Evolutionary conservation across 2,329 filamentous ascomycete genomes (phyloP).

Genomic region (Aspergillus niger): DNA sequence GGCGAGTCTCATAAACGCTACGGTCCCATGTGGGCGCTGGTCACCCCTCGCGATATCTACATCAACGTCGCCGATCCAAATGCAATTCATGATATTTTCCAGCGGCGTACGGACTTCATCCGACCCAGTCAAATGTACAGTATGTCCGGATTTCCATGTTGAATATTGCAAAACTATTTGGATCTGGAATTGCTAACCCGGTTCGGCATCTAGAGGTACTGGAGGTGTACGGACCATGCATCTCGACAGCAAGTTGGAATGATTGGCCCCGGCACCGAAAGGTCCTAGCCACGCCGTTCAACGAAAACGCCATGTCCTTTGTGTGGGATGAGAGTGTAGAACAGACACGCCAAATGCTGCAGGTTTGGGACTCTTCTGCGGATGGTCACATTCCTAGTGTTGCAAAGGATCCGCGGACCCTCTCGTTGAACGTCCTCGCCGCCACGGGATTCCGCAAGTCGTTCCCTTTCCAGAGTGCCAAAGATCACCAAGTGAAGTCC

Average conservation of each 20-base stretch:
- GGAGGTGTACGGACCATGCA: conserved; percentile 8
- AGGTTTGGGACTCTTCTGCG: background rate
- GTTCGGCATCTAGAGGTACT: background rate
- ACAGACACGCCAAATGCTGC: conserved; percentile 6
- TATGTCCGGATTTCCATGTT: background rate
- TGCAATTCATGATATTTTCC: conserved; percentile 1
- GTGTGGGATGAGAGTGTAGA: conserved; percentile 6
- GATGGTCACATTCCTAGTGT: background rate
- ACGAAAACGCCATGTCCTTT: conserved; percentile 7
- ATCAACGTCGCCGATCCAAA: conserved; percentile 4
- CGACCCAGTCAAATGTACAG: conserved; percentile 5
- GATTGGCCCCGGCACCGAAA: conserved; percentile 11
- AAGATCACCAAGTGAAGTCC: background rate
- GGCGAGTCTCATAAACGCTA: conserved; percentile 3
- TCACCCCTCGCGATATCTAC: conserved; percentile 8
- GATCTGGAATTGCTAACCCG: background rate
- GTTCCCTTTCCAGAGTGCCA: background rate
- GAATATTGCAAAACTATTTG: background rate
- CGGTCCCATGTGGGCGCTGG: conserved; percentile 5
- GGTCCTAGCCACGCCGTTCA: conserved; percentile 4
- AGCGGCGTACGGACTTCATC: conserved; percentile 5
- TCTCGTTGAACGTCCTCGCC: conserved; percentile 10
- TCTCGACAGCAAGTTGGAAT: conserved; percentile 3
- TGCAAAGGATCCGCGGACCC: conserved; percentile 5
- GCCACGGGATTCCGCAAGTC: conserved; percentile 9